These are phyloP conservation scores for Saccharum spontaneum DNA, from an alignment of 176 grass and related monocot species.

Conservation along the genomic window DNA sequence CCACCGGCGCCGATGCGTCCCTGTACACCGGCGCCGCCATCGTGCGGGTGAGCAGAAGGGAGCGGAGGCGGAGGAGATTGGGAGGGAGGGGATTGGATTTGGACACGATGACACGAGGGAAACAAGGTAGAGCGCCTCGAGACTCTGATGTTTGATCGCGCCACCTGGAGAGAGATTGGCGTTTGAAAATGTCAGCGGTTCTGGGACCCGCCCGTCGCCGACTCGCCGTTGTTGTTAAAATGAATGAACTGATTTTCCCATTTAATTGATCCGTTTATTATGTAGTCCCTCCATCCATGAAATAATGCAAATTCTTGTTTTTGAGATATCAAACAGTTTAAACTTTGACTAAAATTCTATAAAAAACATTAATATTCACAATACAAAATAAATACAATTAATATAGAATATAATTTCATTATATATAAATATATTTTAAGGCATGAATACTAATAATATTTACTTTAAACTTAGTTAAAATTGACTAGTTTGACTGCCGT, in stretches of 20 bases:
- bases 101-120: not conserved
- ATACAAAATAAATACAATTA: too few species aligned
- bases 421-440: too few species aligned
- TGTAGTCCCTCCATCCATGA: too few species aligned
- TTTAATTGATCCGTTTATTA: too few species aligned
- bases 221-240: not conserved
- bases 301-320: too few species aligned
- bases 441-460: too few species aligned
- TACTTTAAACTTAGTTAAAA: too few species aligned
- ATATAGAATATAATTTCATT: too few species aligned
- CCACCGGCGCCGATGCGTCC: conserved; percentile 65
- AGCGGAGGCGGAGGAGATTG: not conserved
- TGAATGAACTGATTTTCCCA: not conserved
- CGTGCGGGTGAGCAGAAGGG: not conserved
- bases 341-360: too few species aligned
- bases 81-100: not conserved
- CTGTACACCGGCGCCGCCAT: conserved; percentile 46
- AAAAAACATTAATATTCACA: too few species aligned
- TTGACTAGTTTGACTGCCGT: too few species aligned
- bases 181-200: not conserved
- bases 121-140: not conserved
- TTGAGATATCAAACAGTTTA: too few species aligned
- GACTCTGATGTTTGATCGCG: not conserved
- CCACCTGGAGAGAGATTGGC: not conserved
- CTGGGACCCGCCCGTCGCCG: not conserved